These are phyloP conservation scores for Leccinum rimulosum DNA, from an alignment of 768 basidiomycete species.

Conservation along the genomic window DNA sequence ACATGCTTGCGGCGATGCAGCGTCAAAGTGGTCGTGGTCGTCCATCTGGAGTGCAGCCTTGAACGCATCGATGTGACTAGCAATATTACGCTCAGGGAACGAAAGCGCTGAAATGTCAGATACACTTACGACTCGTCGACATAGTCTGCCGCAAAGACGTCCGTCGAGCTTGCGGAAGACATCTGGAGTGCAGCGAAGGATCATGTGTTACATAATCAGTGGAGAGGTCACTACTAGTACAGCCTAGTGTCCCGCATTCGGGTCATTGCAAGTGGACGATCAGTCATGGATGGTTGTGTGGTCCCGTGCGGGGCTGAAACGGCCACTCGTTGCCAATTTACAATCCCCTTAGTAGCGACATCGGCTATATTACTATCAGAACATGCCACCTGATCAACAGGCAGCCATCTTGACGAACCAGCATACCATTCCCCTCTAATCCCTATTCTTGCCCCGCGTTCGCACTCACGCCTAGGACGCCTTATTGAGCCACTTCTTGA, in stretches of 20 bases:
- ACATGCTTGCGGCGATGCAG: conserved; percentile 20
- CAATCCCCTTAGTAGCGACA: neutral
- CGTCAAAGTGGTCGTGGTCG: conserved; percentile 37
- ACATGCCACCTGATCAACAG: neutral
- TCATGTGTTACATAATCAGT: conserved; percentile 25
- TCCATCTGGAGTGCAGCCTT: conserved; percentile 66
- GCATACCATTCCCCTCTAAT: neutral
- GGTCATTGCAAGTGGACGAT: neutral
- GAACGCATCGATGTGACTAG: conserved; percentile 73
- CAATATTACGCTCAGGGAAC: neutral
- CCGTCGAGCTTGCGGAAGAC: conserved; percentile 8
- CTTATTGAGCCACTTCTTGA: conserved; percentile 78
- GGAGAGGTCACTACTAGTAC: neutral
- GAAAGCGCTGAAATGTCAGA: neutral
- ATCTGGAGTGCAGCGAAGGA: conserved; percentile 10
- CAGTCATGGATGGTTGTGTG: neutral
- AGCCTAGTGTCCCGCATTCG: neutral
- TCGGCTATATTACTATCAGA: neutral
- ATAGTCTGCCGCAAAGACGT: conserved; percentile 51
- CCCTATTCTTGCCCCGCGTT: neutral
- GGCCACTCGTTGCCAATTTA: neutral
- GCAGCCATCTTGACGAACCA: neutral
- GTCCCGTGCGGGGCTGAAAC: neutral
- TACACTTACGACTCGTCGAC: conserved; percentile 66
- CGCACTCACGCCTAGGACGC: conserved; percentile 23